Evolutionary conservation across 2,329 filamentous ascomycete species (phyloP), one percentile per base, ranked within the genome.

Genomic region (Septoria linicola): DNA sequence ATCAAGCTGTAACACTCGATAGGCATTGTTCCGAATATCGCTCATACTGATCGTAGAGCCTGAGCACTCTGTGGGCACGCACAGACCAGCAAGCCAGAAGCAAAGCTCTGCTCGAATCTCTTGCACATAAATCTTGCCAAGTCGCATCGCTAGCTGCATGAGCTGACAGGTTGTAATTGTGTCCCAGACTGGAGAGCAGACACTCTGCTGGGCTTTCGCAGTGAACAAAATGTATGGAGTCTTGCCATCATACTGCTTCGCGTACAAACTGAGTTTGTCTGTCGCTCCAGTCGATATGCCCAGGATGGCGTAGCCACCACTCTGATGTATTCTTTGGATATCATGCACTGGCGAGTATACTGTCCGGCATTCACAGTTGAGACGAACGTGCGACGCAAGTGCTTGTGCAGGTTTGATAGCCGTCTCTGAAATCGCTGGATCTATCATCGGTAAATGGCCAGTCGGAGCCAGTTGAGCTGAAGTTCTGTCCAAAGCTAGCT

Each of bases 111-210:
- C 31, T 17, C 49, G 48, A 2, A 51, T 49, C 30, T 57, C 51
- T 27, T 53, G 42, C 8, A 57, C 46, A 8, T 57, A 51, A 5
- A 57, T 37, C 36, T 53, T 53, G 17, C 54, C 54, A n/a, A 57
- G 42, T 8, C 27, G 35, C 31, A 54, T 50, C 14, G 51, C 55
- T n/a, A 54, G 36, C 19, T 27, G 32, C 23, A 57, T 57, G 10
- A 54, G 34, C 31, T 53, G 44, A 37, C 51, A 58, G 8, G 51
- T 53, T 14, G 55, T 53, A 44, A 52, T 58, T 7, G 51, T 50
- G 27, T 43, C 40, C 40, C 45, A 43, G 13, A 42, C 31, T 5
- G 55, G 40, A 11, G 40, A 54, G 6, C 27, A 47, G 41, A 57
- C 21, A 8, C 36, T 20, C 8, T 47, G 48, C 4, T 37, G 36